A percentile compares a stretch with the other conserved stretches of the same genome.
Conservation (phyloP, 768 basidiomycete species). For the Nidularia sp. region DNA sequence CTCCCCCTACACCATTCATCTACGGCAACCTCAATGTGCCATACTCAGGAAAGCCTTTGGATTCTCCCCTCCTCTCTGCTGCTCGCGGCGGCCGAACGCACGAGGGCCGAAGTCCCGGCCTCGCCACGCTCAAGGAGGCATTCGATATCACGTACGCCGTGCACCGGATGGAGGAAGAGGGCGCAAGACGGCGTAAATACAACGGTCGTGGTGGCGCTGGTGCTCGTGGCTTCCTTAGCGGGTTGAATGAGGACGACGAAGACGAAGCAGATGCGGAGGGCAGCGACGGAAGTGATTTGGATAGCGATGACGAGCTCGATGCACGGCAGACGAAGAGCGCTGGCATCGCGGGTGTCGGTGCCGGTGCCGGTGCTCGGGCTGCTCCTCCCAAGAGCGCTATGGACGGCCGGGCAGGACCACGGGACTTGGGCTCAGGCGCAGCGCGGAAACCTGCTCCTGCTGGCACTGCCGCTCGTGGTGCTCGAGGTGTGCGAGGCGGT, state of each 20-base stretch:
- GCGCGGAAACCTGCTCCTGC: background rate
- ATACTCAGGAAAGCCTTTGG: slow-evolving; percentile 46
- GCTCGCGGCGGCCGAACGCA: slow-evolving; percentile 64
- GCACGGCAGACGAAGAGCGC: slow-evolving; percentile 30
- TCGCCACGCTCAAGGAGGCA: slow-evolving; percentile 93
- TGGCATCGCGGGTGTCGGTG: slow-evolving; percentile 6
- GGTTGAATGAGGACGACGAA: slow-evolving; percentile 94
- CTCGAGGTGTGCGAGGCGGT: slow-evolving; percentile 1
- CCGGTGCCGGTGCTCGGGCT: slow-evolving; percentile 4
- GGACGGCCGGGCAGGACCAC: slow-evolving; percentile 33
- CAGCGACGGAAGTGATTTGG: slow-evolving; percentile 5
- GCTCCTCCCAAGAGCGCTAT: slow-evolving; percentile 4
- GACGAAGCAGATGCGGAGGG: slow-evolving; percentile 35
- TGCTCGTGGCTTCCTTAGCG: slow-evolving; percentile 69
- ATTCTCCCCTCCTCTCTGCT: slow-evolving; percentile 87
- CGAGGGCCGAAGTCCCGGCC: slow-evolving; percentile 86
- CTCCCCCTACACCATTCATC: slow-evolving; percentile 60
- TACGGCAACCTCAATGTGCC: slow-evolving; percentile 33
- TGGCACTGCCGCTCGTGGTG: slow-evolving; percentile 9
- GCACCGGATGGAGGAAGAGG: slow-evolving; percentile 99
- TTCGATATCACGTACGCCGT: slow-evolving; percentile 99
- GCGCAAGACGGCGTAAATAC: slow-evolving; percentile 79
- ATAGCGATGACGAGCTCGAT: slow-evolving; percentile 40
- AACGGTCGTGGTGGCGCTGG: slow-evolving; percentile 79
- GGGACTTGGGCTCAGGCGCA: slow-evolving; percentile 20